Percentiles rank a stretch among this genome's conserved stretches.
Conservation (phyloP, 805 yeast species). For the Candida rishiriensis region DNA sequence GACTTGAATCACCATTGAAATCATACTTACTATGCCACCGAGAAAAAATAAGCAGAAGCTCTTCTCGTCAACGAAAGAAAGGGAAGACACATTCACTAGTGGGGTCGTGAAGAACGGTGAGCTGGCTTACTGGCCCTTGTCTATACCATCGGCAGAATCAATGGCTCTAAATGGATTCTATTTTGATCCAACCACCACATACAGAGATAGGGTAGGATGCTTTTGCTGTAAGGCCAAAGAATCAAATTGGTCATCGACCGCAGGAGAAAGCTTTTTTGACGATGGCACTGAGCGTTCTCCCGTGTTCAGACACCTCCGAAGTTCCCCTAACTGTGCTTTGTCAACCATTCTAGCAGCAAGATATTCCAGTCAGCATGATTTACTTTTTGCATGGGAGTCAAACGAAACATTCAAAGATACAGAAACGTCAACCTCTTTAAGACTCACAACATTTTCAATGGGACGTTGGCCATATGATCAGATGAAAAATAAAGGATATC, state of each 20-base stretch:
- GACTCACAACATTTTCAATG: conserved; percentile 37
- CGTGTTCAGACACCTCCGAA: conserved; percentile 18
- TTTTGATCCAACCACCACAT: conserved; percentile 46
- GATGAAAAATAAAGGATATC: conserved; percentile 24
- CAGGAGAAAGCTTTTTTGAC: background rate
- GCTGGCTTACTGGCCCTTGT: conserved; percentile 30
- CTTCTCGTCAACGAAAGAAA: conserved; percentile 12
- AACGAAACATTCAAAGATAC: conserved; percentile 33
- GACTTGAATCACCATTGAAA: too few relatives aligned
- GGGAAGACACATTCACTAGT: conserved; percentile 17
- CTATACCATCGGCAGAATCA: conserved; percentile 14
- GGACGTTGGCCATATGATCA: conserved; percentile 42
- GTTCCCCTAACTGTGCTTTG: conserved; percentile 24
- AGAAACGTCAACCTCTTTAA: conserved; percentile 26
- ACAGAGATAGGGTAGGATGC: conserved; percentile 52
- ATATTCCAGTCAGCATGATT: conserved; percentile 8
- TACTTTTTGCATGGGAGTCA: conserved; percentile 16
- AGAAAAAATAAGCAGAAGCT: conserved; percentile 2
- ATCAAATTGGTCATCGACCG: conserved; percentile 46
- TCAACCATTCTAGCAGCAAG: conserved; percentile 17
- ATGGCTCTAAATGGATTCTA: conserved; percentile 60
- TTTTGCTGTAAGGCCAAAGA: conserved; percentile 50
- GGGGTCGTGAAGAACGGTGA: conserved; percentile 20
- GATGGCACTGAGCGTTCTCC: conserved; percentile 15
- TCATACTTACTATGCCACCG: conserved; percentile 4